Base-by-base conservation (phyloP, 768 basidiomycete species). In the Holtermannia corniformis region DNA sequence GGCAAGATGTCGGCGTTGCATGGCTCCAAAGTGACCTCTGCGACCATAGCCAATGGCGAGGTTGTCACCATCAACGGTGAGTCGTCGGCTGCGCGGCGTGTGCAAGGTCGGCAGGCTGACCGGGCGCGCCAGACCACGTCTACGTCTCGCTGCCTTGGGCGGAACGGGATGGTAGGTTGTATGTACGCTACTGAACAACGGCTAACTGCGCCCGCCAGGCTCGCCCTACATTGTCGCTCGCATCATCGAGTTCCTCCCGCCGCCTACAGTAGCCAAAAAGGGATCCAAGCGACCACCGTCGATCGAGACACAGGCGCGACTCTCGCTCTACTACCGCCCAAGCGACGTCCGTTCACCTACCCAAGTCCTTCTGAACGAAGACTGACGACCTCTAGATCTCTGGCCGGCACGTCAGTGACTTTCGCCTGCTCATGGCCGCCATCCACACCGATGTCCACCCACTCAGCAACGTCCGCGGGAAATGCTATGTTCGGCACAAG, bases 381-480 rank as follows among this genome's bases (percentile, higher is more conserved):
- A 16, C 48, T 14, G 20, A 44, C 46, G 13, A 16, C 14, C 47
- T 27, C 16, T 48, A 70, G 80, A 87, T 96, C 62, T 87, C 84
- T 70, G 88, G 90, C 76, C 85, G 92, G 53, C 80, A 84, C 24
- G 84, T 90, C 54, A 81, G 86, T 53, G 93, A 99, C 76, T 85
- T 85, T 61, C 85, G 95, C 57, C 79, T 95, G 44, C 80, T 99
- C 55, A 81, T 93, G 57, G 91, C 92, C 43, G 88, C 92, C 59
- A 93, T 97, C 73, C 93, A 91, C 76, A 87, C 89, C 51, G 93
- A 96, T 77, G 81, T 91, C 48, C 88, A 89, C 77, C 92, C 95
- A 74, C 82, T 95, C 74, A 85, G 83, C 73, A 87, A 93, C 76
- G 79, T 99, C 57, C 83, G 92, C 60, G 86, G 85, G 43, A 86